Evolutionary conservation across 352 stramenopile genomes (phyloP), one percentile per base, ranked within the genome.

Genomic region (Phytopythium ostracodes): DNA sequence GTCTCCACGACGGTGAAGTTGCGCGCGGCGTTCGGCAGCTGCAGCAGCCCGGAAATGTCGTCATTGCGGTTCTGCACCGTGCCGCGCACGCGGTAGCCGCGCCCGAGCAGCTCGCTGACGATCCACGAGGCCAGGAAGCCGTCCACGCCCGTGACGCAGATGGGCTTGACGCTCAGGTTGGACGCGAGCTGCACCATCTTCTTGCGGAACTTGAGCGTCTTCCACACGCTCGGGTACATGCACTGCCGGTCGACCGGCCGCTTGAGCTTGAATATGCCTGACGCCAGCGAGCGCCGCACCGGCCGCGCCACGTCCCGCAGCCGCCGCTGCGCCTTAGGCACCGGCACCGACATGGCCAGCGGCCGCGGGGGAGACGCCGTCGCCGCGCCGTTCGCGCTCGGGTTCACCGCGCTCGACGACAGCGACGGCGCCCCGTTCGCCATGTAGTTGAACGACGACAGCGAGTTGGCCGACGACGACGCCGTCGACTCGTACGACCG

Each of bases 1-100:
- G 85, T 94, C 69, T 96, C 87, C 1, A 96, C 85, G 40, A 96
- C 83, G 11, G 84, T 85, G 31, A 96, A 92, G 69, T 94, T 89
- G 60, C 87, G 89, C 47, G 72, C 76, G 11, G 84, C 81, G 33
- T 87, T 84, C 0, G 87, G 84, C 12, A 96, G 66, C 55, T 75
- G 63, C 27, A 92, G 59, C 51, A 96, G 67, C 2, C 87, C 87
- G 12, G 85, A 92, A 46, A 94, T 87, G 65, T 96, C 82, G 62
- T 96, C 87, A 36, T 86, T 88, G 43, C 81, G 83, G 64, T 88
- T 96, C 67, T 96, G 85, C 43, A 96, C 85, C 1, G 87, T 96
- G 27, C 87, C 87, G 33, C 85, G 84, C 40, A 96, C 87, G 33
- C 78, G 85, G 56, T 94, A 96, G 10, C 87, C 87, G 40, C 79